Evolutionary conservation across 2,329 filamentous ascomycete species (phyloP).

Genomic region (Diaporthe longicolla): DNA sequence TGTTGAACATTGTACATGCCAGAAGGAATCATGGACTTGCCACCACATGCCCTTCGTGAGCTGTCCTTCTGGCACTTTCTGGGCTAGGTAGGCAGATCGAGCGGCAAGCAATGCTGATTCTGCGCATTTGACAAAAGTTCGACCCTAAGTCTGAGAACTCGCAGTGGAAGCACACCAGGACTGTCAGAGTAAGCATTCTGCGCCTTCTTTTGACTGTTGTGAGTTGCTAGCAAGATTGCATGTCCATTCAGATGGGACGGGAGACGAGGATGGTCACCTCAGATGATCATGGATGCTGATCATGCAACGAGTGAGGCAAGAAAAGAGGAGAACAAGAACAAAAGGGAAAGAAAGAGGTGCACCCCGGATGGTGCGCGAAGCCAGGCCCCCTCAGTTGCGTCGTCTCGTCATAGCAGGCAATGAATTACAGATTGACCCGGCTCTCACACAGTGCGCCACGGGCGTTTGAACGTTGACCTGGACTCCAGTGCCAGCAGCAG

Average conservation of each 20-base stretch:
- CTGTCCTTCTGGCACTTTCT: neutral
- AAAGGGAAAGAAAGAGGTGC: neutral
- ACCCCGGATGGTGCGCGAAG: constrained; percentile 18
- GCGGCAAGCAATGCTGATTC: too few species aligned
- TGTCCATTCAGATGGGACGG: too few species aligned
- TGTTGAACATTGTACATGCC: neutral
- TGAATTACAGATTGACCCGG: constrained; percentile 26
- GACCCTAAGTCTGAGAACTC: neutral
- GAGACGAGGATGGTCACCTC: too few species aligned
- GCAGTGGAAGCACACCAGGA: too few species aligned
- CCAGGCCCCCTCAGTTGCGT: constrained; percentile 22
- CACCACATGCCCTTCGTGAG: neutral
- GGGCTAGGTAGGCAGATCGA: neutral
- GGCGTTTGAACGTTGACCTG: constrained; percentile 24
- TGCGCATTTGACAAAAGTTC: neutral
- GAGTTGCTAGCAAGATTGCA: neutral
- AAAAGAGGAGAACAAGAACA: neutral
- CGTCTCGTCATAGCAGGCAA: constrained; percentile 17
- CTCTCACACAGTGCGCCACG: constrained; percentile 19
- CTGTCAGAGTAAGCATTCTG: neutral
- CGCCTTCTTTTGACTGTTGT: neutral
- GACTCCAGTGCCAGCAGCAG: neutral
- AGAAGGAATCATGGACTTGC: neutral
- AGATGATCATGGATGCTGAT: too few species aligned
- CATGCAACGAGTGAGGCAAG: neutral